Percentiles rank a stretch among this genome's conserved stretches.
These are phyloP conservation scores for Ogataea parapolymorpha DNA, from an alignment of 805 yeast species.

Conservation along the genomic window DNA sequence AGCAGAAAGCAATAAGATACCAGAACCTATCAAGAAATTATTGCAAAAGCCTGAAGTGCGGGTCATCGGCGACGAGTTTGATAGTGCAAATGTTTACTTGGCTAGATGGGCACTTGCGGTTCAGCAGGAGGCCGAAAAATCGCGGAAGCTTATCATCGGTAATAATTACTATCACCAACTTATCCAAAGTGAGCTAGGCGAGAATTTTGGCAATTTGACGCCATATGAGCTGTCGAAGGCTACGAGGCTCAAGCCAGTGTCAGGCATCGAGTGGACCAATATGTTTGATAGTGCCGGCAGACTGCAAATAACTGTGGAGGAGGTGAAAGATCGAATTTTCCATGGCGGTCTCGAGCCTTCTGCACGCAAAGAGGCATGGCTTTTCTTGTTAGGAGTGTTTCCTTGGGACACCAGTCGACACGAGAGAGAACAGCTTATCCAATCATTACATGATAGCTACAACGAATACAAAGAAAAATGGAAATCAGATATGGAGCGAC, in stretches of 20 bases:
- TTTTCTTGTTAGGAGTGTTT: slow-evolving; percentile 73
- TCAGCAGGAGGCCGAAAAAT: slow-evolving; percentile 81
- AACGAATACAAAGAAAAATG: slow-evolving; percentile 63
- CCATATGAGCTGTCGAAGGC: slow-evolving; percentile 58
- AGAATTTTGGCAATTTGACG: slow-evolving; percentile 45
- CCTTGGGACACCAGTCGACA: slow-evolving; percentile 82
- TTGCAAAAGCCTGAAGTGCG: slow-evolving; percentile 77
- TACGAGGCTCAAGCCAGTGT: slow-evolving; percentile 66
- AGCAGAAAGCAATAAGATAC: slow-evolving; percentile 42
- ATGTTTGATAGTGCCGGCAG: slow-evolving; percentile 81
- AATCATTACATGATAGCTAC: slow-evolving; percentile 51
- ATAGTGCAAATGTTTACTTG: slow-evolving; percentile 83
- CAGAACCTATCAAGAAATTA: slow-evolving; percentile 54
- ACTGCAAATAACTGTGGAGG: slow-evolving; percentile 66
- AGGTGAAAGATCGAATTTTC: slow-evolving; percentile 78
- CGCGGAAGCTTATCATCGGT: slow-evolving; percentile 48
- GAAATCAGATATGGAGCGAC: slow-evolving; percentile 55
- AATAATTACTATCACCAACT: slow-evolving; percentile 56
- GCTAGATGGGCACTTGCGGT: slow-evolving; percentile 97
- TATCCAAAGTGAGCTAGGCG: slow-evolving; percentile 60
- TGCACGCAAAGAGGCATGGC: slow-evolving; percentile 78
- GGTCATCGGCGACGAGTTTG: slow-evolving; percentile 84
- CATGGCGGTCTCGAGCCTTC: slow-evolving; percentile 76
- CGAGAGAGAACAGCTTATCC: slow-evolving; percentile 60
- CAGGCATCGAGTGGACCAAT: slow-evolving; percentile 74